Conservation (phyloP, 2,329 filamentous ascomycete genomes). For the Gnomoniopsis smithogilvyi region DNA sequence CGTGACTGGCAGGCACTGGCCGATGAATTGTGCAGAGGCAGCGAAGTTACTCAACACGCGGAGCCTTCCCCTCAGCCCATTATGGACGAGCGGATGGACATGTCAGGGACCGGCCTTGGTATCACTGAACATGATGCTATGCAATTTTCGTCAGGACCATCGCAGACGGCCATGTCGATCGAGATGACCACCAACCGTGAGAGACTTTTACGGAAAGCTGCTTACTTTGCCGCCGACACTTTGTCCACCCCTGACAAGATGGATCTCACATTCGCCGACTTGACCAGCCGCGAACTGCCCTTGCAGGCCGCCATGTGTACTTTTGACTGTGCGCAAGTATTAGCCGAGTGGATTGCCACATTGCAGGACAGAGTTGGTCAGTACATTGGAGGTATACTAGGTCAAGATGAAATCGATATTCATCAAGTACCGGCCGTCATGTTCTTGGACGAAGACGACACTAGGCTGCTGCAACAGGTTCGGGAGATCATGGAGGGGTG, state of each 20-base stretch:
- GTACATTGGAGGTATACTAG: conserved; percentile 84
- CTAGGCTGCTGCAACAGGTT: conserved; percentile 79
- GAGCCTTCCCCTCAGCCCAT: conserved; percentile 41
- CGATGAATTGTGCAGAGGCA: conserved; percentile 76
- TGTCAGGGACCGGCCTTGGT: conserved; percentile 41
- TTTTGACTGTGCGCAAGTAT: conserved; percentile 89
- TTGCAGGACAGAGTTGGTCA: conserved; percentile 91
- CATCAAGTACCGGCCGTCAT: conserved; percentile 81
- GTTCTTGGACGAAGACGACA: conserved; percentile 87
- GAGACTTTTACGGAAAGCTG: conserved; percentile 87
- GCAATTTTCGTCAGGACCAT: conserved; percentile 45
- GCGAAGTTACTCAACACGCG: conserved; percentile 71
- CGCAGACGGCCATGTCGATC: conserved; percentile 30
- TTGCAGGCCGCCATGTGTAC: conserved; percentile 89
- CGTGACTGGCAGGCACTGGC: conserved; percentile 91
- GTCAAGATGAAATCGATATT: conserved; percentile 76
- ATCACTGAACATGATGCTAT: conserved; percentile 51
- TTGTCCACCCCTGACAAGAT: conserved; percentile 84
- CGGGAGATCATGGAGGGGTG: conserved; percentile 73
- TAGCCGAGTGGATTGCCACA: conserved; percentile 91
- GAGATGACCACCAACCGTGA: conserved; percentile 69
- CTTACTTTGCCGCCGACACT: conserved; percentile 90
- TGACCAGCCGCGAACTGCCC: conserved; percentile 78
- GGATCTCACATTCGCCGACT: conserved; percentile 80
- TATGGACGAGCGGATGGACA: conserved; percentile 29